phyloP scores from a whole-genome alignment of 2,329 filamentous ascomycete species.

The Colletotrichum siamense region DNA sequence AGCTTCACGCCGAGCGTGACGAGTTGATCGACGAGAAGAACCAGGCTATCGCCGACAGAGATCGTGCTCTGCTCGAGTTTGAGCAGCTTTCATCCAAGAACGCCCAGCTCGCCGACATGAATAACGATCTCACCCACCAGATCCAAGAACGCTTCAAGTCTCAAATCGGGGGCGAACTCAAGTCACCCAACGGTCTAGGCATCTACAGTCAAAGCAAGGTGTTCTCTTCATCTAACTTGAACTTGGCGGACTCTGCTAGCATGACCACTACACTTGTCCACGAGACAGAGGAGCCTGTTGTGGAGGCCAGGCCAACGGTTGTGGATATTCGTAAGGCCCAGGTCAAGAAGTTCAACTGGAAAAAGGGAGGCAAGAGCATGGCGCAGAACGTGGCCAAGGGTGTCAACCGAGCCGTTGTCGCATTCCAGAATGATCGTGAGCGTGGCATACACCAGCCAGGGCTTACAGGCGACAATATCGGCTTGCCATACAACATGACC shows the following conservation, averaged over 20 bases:
- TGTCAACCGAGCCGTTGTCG: constrained; percentile 88
- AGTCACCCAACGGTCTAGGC: constrained; percentile 59
- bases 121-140: constrained; percentile 92
- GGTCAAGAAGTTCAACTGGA: constrained; percentile 98
- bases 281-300: constrained; percentile 70
- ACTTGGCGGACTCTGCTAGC: constrained; percentile 54
- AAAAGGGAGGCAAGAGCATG: constrained; percentile 92
- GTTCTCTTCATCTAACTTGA: constrained; percentile 54
- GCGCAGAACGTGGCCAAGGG: constrained; percentile 95
- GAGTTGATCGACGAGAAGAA: constrained; percentile 85
- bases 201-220: constrained; percentile 62
- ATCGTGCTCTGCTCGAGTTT: constrained; percentile 93
- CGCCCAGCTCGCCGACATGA: constrained; percentile 90
- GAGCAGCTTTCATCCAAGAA: constrained; percentile 96
- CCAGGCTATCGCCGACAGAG: constrained; percentile 82
- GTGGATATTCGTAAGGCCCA: constrained; percentile 95
- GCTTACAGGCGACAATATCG: constrained; percentile 67
- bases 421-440: constrained; percentile 63
- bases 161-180: constrained; percentile 61
- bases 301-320: constrained; percentile 84
- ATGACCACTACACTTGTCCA: constrained; percentile 64
- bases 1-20: constrained; percentile 74
- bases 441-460: constrained; percentile 59
- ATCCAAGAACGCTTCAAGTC: constrained; percentile 94
- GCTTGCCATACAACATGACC: constrained; percentile 75